These are phyloP conservation scores for Nicotiana tabacum DNA, from an alignment of 257 asterid genomes.

Conservation along the genomic window DNA sequence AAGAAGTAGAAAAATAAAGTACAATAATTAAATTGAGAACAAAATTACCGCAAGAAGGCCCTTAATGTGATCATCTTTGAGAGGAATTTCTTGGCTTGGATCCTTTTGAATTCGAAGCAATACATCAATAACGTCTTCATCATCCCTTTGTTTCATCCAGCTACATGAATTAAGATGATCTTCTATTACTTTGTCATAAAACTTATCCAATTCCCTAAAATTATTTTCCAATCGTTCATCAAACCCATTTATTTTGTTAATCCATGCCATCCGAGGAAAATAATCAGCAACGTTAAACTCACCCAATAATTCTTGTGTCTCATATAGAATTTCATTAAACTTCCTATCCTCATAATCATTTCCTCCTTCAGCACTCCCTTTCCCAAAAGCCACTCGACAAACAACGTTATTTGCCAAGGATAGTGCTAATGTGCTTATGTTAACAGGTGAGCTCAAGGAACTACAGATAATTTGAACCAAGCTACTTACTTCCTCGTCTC, in stretches of 20 bases:
- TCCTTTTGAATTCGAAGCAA: constrained; percentile 37
- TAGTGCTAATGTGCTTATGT: constrained; percentile 24
- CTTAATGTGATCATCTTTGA: constrained; percentile 26
- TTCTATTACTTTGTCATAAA: constrained; percentile 22
- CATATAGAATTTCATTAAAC: constrained; percentile 21
- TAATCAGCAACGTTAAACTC: constrained; percentile 30
- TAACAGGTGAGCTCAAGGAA: neutral
- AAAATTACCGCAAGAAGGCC: constrained; percentile 27
- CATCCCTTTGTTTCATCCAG: neutral
- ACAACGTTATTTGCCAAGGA: constrained; percentile 28
- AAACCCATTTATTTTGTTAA: constrained; percentile 35
- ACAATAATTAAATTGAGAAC: neutral
- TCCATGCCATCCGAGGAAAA: constrained; percentile 35
- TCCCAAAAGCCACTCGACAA: constrained; percentile 44
- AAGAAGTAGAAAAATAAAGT: neutral
- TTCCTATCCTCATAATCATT: neutral
- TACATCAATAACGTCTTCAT: constrained; percentile 40
- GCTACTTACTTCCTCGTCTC: constrained; percentile 25
- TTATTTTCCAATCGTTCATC: constrained; percentile 20
- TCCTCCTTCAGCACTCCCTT: neutral
- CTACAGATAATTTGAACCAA: constrained; percentile 15
- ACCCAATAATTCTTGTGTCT: constrained; percentile 16
- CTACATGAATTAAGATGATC: constrained; percentile 23
- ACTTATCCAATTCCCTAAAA: constrained; percentile 21
- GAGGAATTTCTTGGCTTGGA: neutral